A percentile compares a stretch with the other conserved stretches of the same genome.
These are phyloP conservation scores for Cercospora sp. DNA, from an alignment of 2,329 filamentous ascomycete species.

Conservation along the genomic window DNA sequence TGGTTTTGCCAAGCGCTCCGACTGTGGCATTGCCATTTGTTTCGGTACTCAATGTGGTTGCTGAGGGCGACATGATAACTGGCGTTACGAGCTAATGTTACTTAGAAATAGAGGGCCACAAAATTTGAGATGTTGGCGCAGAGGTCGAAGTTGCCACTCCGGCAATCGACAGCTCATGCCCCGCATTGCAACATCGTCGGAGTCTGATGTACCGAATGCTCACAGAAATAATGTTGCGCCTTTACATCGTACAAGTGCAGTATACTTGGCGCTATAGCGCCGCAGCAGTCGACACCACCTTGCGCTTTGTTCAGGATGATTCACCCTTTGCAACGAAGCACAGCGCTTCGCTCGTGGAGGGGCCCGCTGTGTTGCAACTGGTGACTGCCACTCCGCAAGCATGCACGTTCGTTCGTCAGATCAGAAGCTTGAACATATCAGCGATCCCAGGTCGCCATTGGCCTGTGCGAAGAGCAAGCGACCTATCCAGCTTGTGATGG, in stretches of 20 bases:
- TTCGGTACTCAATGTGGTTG: slow-evolving; percentile 40
- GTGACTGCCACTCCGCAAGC: neutral
- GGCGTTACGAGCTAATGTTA: neutral
- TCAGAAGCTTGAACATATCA: neutral
- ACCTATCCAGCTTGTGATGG: neutral
- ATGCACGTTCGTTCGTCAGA: neutral
- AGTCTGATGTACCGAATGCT: neutral
- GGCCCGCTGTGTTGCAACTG: neutral
- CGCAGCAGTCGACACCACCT: neutral
- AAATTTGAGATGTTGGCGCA: neutral
- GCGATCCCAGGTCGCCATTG: neutral
- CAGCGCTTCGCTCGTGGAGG: neutral
- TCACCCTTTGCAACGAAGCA: neutral
- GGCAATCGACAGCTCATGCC: slow-evolving; percentile 1
- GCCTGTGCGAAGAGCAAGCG: neutral
- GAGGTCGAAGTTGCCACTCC: neutral
- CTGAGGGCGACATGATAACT: slow-evolving; percentile 41
- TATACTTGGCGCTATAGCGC: neutral
- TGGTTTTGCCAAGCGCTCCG: slow-evolving; percentile 50
- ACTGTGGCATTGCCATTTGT: slow-evolving; percentile 45
- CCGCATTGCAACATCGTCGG: slow-evolving; percentile 6
- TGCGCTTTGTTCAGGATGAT: neutral
- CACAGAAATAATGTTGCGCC: neutral
- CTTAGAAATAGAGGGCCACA: neutral
- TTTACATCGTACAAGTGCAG: neutral